Evolutionary conservation across 148 eudicot species (phyloP).

Genomic region (Spergularia marina): DNA sequence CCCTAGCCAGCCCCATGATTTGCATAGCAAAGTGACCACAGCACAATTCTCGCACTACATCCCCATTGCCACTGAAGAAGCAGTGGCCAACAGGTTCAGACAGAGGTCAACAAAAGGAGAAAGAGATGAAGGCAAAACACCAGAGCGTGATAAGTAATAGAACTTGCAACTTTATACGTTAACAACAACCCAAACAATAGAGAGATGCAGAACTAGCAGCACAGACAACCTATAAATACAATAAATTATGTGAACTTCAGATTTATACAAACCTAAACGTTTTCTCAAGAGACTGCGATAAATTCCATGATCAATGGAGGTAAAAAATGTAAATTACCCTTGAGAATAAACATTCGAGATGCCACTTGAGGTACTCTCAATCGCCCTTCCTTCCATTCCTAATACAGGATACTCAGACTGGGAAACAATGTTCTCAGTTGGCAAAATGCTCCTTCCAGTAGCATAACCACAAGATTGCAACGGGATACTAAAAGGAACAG

Average conservation of each 20-base stretch:
- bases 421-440: slow-evolving; percentile 44
- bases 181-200: background rate
- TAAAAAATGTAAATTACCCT: slow-evolving; percentile 42
- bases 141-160: background rate
- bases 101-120: background rate
- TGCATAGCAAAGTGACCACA: background rate
- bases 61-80: background rate
- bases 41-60: background rate
- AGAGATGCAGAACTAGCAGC: background rate
- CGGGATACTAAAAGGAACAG: slow-evolving; percentile 37
- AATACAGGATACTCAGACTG: slow-evolving; percentile 45
- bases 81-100: background rate
- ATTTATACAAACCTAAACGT: background rate
- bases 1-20: background rate
- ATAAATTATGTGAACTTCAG: background rate
- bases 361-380: slow-evolving; percentile 43
- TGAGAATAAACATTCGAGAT: slow-evolving; percentile 68
- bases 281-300: background rate
- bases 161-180: background rate
- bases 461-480: slow-evolving; percentile 39
- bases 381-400: slow-evolving; percentile 39
- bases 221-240: background rate
- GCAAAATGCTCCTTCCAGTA: slow-evolving; percentile 38
- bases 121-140: background rate
- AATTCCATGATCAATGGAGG: background rate